These are phyloP conservation scores for Westerdykella sp. DNA, from an alignment of 2,329 filamentous ascomycete genomes.

Conservation along the genomic window DNA sequence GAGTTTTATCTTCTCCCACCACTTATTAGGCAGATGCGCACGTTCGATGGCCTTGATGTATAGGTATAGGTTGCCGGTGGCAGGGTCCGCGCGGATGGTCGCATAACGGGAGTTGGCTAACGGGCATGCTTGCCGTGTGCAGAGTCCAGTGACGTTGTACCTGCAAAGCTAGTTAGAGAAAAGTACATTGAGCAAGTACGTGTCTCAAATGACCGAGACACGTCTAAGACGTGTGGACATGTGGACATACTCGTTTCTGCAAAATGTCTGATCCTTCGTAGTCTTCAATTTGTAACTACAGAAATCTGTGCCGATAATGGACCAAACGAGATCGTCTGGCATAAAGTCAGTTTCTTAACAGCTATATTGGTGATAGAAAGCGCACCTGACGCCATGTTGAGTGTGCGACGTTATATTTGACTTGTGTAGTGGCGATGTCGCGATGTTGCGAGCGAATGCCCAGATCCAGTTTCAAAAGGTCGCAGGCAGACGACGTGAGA, in stretches of 20 bases:
- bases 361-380: not conserved
- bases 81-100: conserved; percentile 75
- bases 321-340: conserved; percentile 88
- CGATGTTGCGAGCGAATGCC: too few relatives aligned
- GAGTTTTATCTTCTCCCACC: conserved; percentile 91
- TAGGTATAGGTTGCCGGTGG: conserved; percentile 78
- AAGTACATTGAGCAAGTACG: too few relatives aligned
- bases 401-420: conserved; percentile 1
- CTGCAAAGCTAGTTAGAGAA: too few relatives aligned
- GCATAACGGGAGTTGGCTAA: conserved; percentile 90
- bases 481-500: too few relatives aligned
- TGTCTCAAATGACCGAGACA: too few relatives aligned
- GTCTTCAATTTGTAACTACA: conserved; percentile 90
- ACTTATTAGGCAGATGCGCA: conserved; percentile 72
- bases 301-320: conserved; percentile 91
- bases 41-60: conserved; percentile 83
- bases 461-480: too few relatives aligned
- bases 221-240: too few relatives aligned
- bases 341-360: not conserved
- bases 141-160: conserved; percentile 28
- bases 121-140: conserved; percentile 81
- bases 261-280: conserved; percentile 67
- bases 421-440: too few relatives aligned
- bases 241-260: conserved; percentile 62
- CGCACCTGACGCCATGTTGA: conserved; percentile 2